These are phyloP conservation scores for Phaeotremella skinneri DNA, from an alignment of 768 basidiomycete genomes.

Conservation along the genomic window DNA sequence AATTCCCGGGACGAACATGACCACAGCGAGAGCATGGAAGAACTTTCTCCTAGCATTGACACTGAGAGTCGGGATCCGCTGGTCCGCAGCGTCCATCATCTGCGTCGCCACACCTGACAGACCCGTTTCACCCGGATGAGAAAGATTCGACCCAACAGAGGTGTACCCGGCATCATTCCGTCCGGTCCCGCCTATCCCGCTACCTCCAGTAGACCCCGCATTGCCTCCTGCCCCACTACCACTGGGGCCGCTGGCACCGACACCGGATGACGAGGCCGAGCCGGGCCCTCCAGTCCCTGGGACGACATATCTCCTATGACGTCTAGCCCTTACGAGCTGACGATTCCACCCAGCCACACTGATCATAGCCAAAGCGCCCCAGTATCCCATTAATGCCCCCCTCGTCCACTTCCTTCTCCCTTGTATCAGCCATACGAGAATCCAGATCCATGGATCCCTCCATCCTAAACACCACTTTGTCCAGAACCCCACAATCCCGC, in stretches of 20 bases:
- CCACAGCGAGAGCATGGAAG: slow-evolving; percentile 91
- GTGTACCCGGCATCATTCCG: slow-evolving; percentile 43
- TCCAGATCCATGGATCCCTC: slow-evolving; percentile 86
- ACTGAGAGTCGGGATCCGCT: slow-evolving; percentile 81
- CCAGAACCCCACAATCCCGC: slow-evolving; percentile 85
- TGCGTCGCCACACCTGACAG: slow-evolving; percentile 42
- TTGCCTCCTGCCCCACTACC: slow-evolving; percentile 26
- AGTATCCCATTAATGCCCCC: slow-evolving; percentile 74
- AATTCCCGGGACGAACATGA: slow-evolving; percentile 95
- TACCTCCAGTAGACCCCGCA: neutral
- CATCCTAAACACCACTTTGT: slow-evolving; percentile 75
- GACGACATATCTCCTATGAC: slow-evolving; percentile 57
- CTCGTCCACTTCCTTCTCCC: slow-evolving; percentile 77
- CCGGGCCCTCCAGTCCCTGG: slow-evolving; percentile 25
- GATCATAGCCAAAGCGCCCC: slow-evolving; percentile 72
- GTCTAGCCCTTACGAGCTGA: slow-evolving; percentile 74
- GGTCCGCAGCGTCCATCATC: slow-evolving; percentile 74
- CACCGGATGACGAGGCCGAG: neutral
- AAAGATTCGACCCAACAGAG: slow-evolving; percentile 15
- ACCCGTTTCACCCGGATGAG: slow-evolving; percentile 3
- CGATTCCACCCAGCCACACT: slow-evolving; percentile 95
- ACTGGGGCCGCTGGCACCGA: neutral
- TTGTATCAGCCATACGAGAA: slow-evolving; percentile 70
- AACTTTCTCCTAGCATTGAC: slow-evolving; percentile 92
- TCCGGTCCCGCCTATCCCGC: neutral